phyloP scores from a whole-genome alignment of 1,139 yeast genomes.

The Arxiozyma bovina region DNA sequence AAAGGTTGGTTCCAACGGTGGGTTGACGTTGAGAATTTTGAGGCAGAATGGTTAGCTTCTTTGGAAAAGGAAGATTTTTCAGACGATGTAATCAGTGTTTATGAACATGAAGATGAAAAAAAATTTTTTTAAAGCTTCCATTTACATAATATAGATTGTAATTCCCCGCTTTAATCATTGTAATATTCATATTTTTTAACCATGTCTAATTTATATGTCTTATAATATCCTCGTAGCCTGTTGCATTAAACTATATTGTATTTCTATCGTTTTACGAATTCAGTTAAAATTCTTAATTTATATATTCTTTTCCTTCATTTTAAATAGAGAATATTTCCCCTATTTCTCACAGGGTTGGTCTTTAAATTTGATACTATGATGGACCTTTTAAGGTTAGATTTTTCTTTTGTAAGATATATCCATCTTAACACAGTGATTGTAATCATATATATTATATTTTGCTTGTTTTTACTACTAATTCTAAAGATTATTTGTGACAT shows the following conservation, averaged over 20 bases:
- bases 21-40: conserved; percentile 55
- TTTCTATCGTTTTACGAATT: background rate
- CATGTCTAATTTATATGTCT: background rate
- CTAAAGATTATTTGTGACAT: background rate
- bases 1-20: conserved; percentile 58
- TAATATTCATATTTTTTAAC: background rate
- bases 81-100: conserved; percentile 18
- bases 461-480: too few relatives aligned
- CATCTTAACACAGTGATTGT: background rate
- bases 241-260: background rate
- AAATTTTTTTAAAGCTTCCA: conserved; percentile 11
- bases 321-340: background rate
- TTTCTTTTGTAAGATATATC: too few relatives aligned
- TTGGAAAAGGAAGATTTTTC: conserved; percentile 14
- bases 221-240: background rate
- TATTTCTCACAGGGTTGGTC: background rate
- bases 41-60: conserved; percentile 31
- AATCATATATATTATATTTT: too few relatives aligned
- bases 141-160: too few relatives aligned
- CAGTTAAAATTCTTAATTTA: background rate
- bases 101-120: conserved; percentile 16
- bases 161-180: too few relatives aligned
- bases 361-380: too few relatives aligned
- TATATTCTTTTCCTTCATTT: too few relatives aligned
- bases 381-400: background rate